A percentile compares a stretch with the other conserved stretches of the same genome.
Conservation (phyloP, 768 basidiomycete genomes). For the Boletus rufocinnamomeus region DNA sequence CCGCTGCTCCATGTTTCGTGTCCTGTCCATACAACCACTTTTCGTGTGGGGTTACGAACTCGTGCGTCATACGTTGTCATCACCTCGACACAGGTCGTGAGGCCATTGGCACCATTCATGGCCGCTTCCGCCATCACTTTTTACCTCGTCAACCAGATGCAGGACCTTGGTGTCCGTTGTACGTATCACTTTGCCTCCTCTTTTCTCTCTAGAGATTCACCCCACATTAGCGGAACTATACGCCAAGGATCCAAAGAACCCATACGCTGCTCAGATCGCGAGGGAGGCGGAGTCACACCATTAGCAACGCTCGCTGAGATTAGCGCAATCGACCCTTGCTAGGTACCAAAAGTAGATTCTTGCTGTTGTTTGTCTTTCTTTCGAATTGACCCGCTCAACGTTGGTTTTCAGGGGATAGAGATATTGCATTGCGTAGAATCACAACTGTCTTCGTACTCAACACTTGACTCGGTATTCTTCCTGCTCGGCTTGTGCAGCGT, state of each 20-base stretch:
- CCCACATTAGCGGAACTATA: slow-evolving; percentile 56
- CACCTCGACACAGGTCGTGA: slow-evolving; percentile 51
- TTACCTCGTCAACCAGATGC: slow-evolving; percentile 66
- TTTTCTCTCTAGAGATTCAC: background rate
- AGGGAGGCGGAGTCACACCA: slow-evolving; percentile 55
- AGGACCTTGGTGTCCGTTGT: slow-evolving; percentile 73
- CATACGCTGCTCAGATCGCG: slow-evolving; percentile 76
- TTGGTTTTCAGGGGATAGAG: slow-evolving; percentile 12
- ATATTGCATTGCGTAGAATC: slow-evolving; percentile 22
- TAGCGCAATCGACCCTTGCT: background rate
- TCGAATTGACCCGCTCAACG: background rate
- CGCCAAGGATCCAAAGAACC: slow-evolving; percentile 79
- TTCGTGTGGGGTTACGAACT: background rate
- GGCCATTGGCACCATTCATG: slow-evolving; percentile 83
- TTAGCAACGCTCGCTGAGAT: slow-evolving; percentile 14
- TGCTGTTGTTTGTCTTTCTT: background rate
- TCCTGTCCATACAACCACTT: background rate
- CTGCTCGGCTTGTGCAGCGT: background rate
- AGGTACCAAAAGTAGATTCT: slow-evolving; percentile 11
- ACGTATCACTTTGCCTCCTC: slow-evolving; percentile 35
- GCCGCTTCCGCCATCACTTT: slow-evolving; percentile 62
- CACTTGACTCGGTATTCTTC: slow-evolving; percentile 1
- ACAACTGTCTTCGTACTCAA: slow-evolving; percentile 9
- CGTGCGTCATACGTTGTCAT: background rate
- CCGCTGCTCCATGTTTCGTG: background rate